A percentile compares a stretch with the other conserved stretches of the same genome.
Conservation (phyloP, 305 asterid genomes). For the Ajuga reptans region DNA sequence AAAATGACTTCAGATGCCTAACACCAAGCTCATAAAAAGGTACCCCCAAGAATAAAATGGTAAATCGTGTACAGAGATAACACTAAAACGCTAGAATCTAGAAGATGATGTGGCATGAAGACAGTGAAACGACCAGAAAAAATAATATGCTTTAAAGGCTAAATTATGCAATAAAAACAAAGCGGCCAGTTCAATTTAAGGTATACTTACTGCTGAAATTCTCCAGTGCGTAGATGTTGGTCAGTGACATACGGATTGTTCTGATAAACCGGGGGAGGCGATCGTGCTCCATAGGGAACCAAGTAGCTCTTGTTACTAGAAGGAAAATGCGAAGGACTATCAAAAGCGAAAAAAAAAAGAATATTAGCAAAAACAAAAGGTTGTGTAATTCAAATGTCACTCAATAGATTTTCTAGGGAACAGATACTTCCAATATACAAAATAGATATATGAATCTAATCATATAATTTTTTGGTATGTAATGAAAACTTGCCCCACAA, state of each 20-base stretch:
- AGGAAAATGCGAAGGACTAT: slow-evolving; percentile 31
- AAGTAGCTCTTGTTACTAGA: slow-evolving; percentile 27
- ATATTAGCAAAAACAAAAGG: slow-evolving; percentile 13
- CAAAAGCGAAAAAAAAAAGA: slow-evolving; percentile 20
- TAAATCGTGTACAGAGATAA: neutral
- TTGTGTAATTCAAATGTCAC: neutral
- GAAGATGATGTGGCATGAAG: slow-evolving; percentile 7
- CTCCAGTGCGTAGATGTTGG: slow-evolving; percentile 32
- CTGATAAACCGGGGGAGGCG: slow-evolving; percentile 35
- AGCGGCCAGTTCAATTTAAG: neutral
- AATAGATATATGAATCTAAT: neutral
- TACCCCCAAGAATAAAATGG: neutral
- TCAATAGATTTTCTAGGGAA: neutral
- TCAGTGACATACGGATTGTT: slow-evolving; percentile 33
- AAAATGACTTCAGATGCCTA: neutral
- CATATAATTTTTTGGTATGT: neutral
- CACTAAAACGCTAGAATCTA: slow-evolving; percentile 3
- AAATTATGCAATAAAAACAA: neutral
- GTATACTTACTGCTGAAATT: slow-evolving; percentile 45
- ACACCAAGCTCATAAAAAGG: neutral
- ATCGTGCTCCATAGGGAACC: slow-evolving; percentile 34
- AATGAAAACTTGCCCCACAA: neutral
- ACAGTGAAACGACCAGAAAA: too few relatives aligned
- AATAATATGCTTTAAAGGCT: slow-evolving; percentile 1
- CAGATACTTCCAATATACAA: neutral